Conservation (phyloP, 768 basidiomycete genomes). For the Lentinus tigrinus region DNA sequence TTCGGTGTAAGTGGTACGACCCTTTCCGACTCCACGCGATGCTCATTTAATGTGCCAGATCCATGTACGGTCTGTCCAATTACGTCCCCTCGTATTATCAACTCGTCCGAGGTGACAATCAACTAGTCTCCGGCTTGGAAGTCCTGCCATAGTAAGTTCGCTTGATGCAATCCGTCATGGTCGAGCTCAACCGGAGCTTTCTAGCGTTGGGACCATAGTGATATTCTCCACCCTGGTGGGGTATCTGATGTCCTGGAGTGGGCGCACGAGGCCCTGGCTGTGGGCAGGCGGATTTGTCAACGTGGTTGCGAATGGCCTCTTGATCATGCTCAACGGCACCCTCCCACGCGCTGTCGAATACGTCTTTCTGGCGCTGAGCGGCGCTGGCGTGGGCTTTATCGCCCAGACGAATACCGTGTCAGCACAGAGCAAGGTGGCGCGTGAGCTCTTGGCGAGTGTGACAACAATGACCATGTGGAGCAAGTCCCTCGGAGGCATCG, state of each 20-base stretch:
- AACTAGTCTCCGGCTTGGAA: constrained; percentile 5
- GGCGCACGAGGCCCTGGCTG: constrained; percentile 2
- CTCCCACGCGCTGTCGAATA: constrained; percentile 2
- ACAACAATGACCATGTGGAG: constrained; percentile 15
- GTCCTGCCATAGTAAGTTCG: constrained; percentile 2
- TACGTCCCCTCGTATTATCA: constrained; percentile 9
- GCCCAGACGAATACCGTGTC: constrained; percentile 8
- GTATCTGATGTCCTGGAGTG: constrained; percentile 1
- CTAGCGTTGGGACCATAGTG: not conserved
- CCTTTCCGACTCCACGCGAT: not conserved
- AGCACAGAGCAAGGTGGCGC: constrained; percentile 7
- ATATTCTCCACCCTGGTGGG: constrained; percentile 2
- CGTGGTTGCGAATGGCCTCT: not conserved
- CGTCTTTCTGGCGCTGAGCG: constrained; percentile 3
- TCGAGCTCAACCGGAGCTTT: too few relatives aligned
- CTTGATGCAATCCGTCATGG: not conserved
- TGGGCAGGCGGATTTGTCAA: constrained; percentile 4
- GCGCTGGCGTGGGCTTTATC: constrained; percentile 7
- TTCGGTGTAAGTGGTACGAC: not conserved
- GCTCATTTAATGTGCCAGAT: not conserved
- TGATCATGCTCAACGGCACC: constrained; percentile 9
- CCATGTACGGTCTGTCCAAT: constrained; percentile 4
- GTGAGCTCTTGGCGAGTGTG: constrained; percentile 3
- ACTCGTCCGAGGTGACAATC: constrained; percentile 2
- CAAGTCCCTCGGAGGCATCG: constrained; percentile 5